These are phyloP conservation scores for Boehmeria nivea DNA, from an alignment of 306 rosid species.

Conservation along the genomic window DNA sequence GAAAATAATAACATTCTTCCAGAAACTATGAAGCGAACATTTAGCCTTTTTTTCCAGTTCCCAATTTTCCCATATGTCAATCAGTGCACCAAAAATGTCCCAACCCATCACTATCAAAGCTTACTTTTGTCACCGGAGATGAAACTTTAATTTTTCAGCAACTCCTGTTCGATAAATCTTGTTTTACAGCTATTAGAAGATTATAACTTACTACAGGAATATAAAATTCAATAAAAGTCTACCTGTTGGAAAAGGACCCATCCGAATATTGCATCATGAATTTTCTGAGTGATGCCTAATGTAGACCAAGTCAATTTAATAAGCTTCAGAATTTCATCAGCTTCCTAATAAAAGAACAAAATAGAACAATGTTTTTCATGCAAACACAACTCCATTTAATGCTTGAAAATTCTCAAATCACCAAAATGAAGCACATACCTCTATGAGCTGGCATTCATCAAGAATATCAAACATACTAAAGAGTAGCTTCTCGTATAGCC, in stretches of 20 bases:
- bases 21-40: too few species aligned
- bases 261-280: slow-evolving; percentile 40
- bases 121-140: too few species aligned
- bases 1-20: too few species aligned
- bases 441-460: slow-evolving; percentile 45
- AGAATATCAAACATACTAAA: slow-evolving; percentile 39
- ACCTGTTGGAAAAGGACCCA: slow-evolving; percentile 65
- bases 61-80: too few species aligned
- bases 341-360: slow-evolving; percentile 32
- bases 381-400: neutral
- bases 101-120: too few species aligned
- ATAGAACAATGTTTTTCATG: slow-evolving; percentile 11
- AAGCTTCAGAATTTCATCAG: slow-evolving; percentile 33
- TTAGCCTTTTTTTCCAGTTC: too few species aligned
- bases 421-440: too few species aligned
- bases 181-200: neutral
- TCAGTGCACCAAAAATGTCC: too few species aligned
- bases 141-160: too few species aligned
- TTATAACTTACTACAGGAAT: neutral
- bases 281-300: slow-evolving; percentile 45
- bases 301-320: slow-evolving; percentile 44
- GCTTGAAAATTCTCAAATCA: too few species aligned
- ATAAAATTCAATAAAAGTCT: neutral
- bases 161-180: too few species aligned
- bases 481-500: slow-evolving; percentile 48